These are phyloP conservation scores for Pseudogymnoascus sp. DNA, from an alignment of 2,329 filamentous ascomycete species.

Conservation along the genomic window DNA sequence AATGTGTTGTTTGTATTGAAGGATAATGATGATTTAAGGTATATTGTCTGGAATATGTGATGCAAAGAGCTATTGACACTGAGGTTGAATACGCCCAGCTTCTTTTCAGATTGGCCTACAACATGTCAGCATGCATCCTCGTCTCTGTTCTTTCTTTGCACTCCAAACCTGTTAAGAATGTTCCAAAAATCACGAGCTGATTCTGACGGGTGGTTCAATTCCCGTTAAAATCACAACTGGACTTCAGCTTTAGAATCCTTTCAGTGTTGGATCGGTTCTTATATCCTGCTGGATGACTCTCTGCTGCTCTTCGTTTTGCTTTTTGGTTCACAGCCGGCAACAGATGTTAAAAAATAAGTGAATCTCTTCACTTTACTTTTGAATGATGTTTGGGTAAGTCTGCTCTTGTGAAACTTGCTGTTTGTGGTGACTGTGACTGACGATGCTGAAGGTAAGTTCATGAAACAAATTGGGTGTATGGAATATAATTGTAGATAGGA, in stretches of 20 bases:
- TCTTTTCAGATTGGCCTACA: background rate
- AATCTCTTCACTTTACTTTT: background rate
- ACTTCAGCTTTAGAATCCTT: background rate
- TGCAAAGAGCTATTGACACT: background rate
- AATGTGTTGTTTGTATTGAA: background rate
- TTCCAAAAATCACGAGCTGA: background rate
- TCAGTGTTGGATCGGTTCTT: background rate
- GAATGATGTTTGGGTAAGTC: background rate
- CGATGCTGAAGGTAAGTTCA: background rate
- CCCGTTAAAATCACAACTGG: background rate
- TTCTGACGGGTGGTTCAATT: background rate
- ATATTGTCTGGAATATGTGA: background rate
- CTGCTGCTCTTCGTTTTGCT: background rate
- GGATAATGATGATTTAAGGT: background rate
- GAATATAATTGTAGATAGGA: background rate
- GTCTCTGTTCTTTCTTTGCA: background rate
- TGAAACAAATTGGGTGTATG: background rate
- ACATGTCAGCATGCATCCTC: background rate
- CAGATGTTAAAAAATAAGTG: background rate
- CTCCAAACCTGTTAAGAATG: background rate
- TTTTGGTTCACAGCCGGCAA: background rate
- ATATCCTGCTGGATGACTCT: background rate
- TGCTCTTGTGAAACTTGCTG: background rate
- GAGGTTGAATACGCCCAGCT: background rate
- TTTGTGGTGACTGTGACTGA: background rate